Evolutionary conservation across 495 filamentous ascomycete genomes (phyloP), one percentile per base, ranked within the genome.

Genomic region (Tuber borchii): DNA sequence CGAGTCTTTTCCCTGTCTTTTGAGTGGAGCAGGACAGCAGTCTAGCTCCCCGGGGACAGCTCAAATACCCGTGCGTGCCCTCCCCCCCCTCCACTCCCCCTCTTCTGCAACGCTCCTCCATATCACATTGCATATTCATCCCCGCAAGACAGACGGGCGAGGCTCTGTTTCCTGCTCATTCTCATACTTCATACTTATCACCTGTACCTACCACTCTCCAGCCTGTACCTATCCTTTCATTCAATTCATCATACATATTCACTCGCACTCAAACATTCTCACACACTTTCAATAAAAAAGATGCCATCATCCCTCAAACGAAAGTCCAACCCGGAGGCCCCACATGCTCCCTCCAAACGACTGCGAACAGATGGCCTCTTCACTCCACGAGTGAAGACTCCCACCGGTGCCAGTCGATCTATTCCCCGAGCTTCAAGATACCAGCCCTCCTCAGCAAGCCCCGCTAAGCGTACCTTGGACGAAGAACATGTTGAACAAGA

Each of bases 101-200:
- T 45, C 78, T 76, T 73, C 77, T 73, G 69, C 75, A 73, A 39
- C 31, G n/a, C 61, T 69, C 71, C 61, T 69, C 71, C 76, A 73
- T 78, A 76, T 51, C 77, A 43, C 78, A 79, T 79, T 76, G 71
- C 78, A 79, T 79, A 79, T 79, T 73, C 77, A 71, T 65, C 56
- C 3, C 56, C 5, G 26, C 56, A 26, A 65, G 56, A 65, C 26
- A 65, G 56, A 34, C 31, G 26, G 26, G 34, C 56, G 1, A 65
- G 56, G 56, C 56, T 34, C 56, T 65, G 56, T 19, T 34, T 65
- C 56, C 26, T 65, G 34, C 56, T 16, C 56, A 65, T 65, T 65
- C 56, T 65, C 56, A 65, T 6, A 65, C 26, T 65, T 65, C 14
- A 17, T 34, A 65, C 56, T 34, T 34, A 65, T 34, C 26, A 65